Conservation (phyloP, 257 asterid species). For the Coffea canephora region DNA sequence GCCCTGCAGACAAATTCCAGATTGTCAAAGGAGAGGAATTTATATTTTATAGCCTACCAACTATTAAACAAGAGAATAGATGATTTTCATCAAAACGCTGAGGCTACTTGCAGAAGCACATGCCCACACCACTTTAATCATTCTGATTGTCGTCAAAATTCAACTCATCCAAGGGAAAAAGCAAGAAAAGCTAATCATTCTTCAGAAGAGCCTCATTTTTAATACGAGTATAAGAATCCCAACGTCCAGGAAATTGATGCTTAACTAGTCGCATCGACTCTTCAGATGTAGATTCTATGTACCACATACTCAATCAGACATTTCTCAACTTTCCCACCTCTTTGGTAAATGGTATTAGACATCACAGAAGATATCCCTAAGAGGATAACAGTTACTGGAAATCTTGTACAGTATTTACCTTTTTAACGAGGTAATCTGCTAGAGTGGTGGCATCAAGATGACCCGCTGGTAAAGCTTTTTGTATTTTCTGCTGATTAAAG, state of each 20-base stretch:
- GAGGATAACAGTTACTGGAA: background rate
- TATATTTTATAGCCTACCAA: background rate
- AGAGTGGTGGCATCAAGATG: conserved; percentile 98
- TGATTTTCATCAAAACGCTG: background rate
- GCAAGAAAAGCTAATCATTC: background rate
- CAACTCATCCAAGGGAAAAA: background rate
- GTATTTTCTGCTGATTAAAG: conserved; percentile 65
- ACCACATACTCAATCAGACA: background rate
- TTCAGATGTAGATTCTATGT: background rate
- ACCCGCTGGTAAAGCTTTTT: conserved; percentile 85
- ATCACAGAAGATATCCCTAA: background rate
- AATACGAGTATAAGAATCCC: background rate
- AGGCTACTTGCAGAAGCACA: background rate
- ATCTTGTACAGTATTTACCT: conserved; percentile 42
- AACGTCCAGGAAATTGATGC: background rate
- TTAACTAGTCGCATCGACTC: background rate
- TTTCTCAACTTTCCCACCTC: background rate
- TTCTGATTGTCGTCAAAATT: background rate
- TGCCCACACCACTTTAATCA: background rate
- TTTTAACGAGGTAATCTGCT: conserved; percentile 94
- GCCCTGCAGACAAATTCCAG: conserved; percentile 48
- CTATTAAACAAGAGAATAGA: background rate
- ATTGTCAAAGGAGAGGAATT: background rate
- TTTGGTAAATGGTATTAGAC: background rate
- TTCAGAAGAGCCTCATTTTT: background rate